Conservation (phyloP, 345 rosid genomes). For the Jatropha curcas region DNA sequence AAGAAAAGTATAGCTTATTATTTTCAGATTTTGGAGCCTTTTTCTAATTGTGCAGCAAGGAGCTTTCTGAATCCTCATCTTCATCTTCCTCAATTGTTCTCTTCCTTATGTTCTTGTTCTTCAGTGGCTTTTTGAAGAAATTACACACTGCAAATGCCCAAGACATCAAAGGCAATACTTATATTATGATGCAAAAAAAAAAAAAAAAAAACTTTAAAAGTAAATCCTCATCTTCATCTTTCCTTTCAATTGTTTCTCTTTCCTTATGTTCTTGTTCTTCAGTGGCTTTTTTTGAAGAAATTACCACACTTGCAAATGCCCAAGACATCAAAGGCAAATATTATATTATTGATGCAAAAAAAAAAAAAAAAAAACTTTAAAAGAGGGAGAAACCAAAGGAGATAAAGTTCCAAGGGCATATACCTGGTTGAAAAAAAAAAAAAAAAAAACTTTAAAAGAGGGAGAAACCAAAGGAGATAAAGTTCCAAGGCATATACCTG, state of each 20-base stretch:
- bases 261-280: slow-evolving; percentile 69
- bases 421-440: too few species aligned
- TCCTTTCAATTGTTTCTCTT: slow-evolving; percentile 57
- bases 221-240: slow-evolving; percentile 57
- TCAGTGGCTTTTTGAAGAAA: slow-evolving; percentile 72
- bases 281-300: slow-evolving; percentile 74
- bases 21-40: slow-evolving; percentile 49
- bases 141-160: slow-evolving; percentile 59
- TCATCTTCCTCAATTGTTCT: slow-evolving; percentile 53
- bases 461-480: not conserved
- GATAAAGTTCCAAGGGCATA: not conserved
- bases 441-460: not conserved
- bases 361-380: not conserved
- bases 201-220: not conserved
- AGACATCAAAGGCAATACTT: slow-evolving; percentile 18
- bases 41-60: slow-evolving; percentile 48
- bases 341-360: not conserved
- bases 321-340: slow-evolving; percentile 20
- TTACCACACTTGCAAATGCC: slow-evolving; percentile 62
- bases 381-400: not conserved
- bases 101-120: slow-evolving; percentile 71
- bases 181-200: not conserved
- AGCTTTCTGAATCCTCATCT: slow-evolving; percentile 52
- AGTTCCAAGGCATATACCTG: slow-evolving; percentile 29
- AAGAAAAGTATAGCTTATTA: slow-evolving; percentile 69